Evolutionary conservation across 1,139 yeast genomes (phyloP).

Genomic region (Hansenula anomala): DNA sequence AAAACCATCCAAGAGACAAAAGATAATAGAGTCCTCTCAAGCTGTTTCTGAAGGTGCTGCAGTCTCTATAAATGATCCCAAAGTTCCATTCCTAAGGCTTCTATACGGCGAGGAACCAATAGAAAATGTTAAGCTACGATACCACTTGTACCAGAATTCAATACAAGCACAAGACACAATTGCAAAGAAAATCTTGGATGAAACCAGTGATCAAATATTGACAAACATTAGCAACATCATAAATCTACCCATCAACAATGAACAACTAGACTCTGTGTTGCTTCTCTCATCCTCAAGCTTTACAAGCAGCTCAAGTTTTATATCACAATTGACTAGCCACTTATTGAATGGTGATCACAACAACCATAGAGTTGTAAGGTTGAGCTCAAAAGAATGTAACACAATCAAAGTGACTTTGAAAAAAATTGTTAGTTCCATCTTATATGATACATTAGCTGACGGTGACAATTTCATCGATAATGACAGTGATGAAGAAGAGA

Average conservation of each 20-base stretch:
- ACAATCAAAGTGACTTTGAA: slow-evolving; percentile 25
- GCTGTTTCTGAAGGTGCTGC: slow-evolving; percentile 15
- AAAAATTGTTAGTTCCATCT: slow-evolving; percentile 28
- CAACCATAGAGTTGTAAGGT: slow-evolving; percentile 23
- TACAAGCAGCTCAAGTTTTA: slow-evolving; percentile 48
- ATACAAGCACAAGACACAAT: slow-evolving; percentile 16
- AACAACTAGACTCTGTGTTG: slow-evolving; percentile 31
- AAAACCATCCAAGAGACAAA: slow-evolving; percentile 7
- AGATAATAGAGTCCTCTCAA: slow-evolving; percentile 1
- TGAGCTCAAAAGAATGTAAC: slow-evolving; percentile 35
- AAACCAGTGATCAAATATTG: slow-evolving; percentile 10
- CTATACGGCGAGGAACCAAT: slow-evolving; percentile 38
- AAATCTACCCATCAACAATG: slow-evolving; percentile 3
- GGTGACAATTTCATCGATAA: slow-evolving; percentile 2
- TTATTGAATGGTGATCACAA: slow-evolving; percentile 11
- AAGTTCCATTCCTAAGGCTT: slow-evolving; percentile 33
- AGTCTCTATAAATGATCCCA: slow-evolving; percentile 1
- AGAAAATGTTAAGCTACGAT: slow-evolving; percentile 32
- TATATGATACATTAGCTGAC: slow-evolving; percentile 3
- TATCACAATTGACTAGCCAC: slow-evolving; percentile 36
- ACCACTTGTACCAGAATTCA: slow-evolving; percentile 32
- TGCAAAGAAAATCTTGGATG: slow-evolving; percentile 13
- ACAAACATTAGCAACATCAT: slow-evolving; percentile 8
- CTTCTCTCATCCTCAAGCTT: slow-evolving; percentile 51
- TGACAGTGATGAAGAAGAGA: slow-evolving; percentile 5